A percentile compares a stretch with the other conserved stretches of the same genome.
phyloP scores from a whole-genome alignment of 352 stramenopile genomes.

The Peronospora farinosa region DNA sequence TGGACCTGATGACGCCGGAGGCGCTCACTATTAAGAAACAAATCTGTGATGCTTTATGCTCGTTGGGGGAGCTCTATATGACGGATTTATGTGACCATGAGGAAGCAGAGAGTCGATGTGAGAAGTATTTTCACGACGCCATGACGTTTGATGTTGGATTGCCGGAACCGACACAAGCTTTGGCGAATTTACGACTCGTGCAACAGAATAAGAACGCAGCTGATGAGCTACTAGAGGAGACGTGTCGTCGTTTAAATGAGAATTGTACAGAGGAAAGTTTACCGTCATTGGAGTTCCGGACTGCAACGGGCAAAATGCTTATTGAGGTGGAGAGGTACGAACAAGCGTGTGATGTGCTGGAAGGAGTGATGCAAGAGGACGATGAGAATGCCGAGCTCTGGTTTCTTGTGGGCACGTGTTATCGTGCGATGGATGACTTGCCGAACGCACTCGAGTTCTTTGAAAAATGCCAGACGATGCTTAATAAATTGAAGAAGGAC shows the following conservation, averaged over 20 bases:
- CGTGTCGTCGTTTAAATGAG: slow-evolving; percentile 85
- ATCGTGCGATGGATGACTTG: slow-evolving; percentile 81
- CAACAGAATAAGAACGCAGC: slow-evolving; percentile 90
- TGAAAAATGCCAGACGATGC: slow-evolving; percentile 70
- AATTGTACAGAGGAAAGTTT: slow-evolving; percentile 62
- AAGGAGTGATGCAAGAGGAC: slow-evolving; percentile 86
- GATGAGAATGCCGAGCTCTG: slow-evolving; percentile 87
- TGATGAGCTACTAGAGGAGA: slow-evolving; percentile 85
- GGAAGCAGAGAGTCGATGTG: slow-evolving; percentile 90
- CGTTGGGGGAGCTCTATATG: slow-evolving; percentile 95
- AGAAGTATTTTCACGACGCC: slow-evolving; percentile 85
- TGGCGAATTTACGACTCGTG: slow-evolving; percentile 92
- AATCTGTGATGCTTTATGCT: slow-evolving; percentile 91
- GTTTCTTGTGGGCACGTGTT: slow-evolving; percentile 85
- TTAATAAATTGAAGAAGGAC: slow-evolving; percentile 75
- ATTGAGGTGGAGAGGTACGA: slow-evolving; percentile 85
- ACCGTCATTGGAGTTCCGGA: slow-evolving; percentile 81
- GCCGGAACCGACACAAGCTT: slow-evolving; percentile 91
- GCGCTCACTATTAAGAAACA: slow-evolving; percentile 80
- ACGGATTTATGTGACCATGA: slow-evolving; percentile 92
- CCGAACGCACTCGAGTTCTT: slow-evolving; percentile 82
- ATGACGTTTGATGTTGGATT: slow-evolving; percentile 87
- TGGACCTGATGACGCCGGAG: slow-evolving; percentile 39
- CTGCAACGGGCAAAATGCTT: slow-evolving; percentile 74
- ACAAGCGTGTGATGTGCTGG: slow-evolving; percentile 72